Conservation (phyloP, 352 stramenopile genomes). For the Globisporangium lucens region DNA sequence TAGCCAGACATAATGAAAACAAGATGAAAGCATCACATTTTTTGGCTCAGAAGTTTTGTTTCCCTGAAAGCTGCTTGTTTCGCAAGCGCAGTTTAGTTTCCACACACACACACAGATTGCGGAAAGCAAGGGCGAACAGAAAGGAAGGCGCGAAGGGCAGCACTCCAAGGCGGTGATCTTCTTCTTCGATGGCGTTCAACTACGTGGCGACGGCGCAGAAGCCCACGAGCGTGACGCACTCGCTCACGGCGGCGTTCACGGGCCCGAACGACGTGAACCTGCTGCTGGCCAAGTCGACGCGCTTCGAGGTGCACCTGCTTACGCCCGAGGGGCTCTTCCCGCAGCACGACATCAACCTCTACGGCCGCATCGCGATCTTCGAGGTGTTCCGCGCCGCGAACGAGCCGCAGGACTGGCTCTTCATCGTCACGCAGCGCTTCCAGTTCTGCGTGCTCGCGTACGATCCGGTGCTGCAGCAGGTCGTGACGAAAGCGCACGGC, state of each 20-base stretch:
- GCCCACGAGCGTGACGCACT: constrained; percentile 91
- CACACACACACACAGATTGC: not conserved
- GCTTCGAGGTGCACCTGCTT: constrained; percentile 87
- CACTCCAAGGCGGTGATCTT: not conserved
- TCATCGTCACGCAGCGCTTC: constrained; percentile 87
- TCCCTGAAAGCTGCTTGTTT: too few relatives aligned
- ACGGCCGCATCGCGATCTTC: constrained; percentile 87
- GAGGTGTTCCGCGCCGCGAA: constrained; percentile 76
- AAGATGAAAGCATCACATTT: too few relatives aligned
- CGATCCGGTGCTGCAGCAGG: constrained; percentile 54
- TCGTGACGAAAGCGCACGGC: constrained; percentile 86
- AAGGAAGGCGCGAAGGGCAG: not conserved
- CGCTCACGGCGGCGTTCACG: constrained; percentile 90
- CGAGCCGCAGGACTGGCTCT: constrained; percentile 83
- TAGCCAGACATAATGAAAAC: too few relatives aligned
- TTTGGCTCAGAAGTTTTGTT: too few relatives aligned
- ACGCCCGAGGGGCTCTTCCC: constrained; percentile 84
- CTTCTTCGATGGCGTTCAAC: constrained; percentile 68
- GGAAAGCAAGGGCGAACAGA: not conserved
- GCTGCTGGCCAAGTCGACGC: constrained; percentile 85
- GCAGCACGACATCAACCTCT: constrained; percentile 83
- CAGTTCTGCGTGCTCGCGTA: constrained; percentile 90
- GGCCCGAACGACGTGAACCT: constrained; percentile 86
- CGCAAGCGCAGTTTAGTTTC: not conserved
- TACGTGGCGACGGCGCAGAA: constrained; percentile 94